These are phyloP conservation scores for Ceratocystiopsis sp. DNA, from an alignment of 2,329 filamentous ascomycete species.

Conservation along the genomic window DNA sequence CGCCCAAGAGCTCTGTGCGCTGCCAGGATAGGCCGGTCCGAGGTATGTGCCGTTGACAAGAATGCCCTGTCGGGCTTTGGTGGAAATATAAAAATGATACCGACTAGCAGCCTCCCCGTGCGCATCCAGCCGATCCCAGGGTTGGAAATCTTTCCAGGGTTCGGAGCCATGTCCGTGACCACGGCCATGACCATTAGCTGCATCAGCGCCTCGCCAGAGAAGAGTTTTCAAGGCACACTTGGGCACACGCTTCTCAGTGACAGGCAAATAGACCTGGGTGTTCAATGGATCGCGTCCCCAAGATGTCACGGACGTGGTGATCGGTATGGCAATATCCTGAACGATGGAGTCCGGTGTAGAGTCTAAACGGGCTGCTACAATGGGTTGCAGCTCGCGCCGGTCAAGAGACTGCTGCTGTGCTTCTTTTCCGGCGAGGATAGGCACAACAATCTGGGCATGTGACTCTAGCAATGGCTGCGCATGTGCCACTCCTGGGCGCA, in stretches of 20 bases:
- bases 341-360: conserved; percentile 50
- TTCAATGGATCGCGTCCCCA: conserved; percentile 62
- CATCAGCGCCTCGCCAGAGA: conserved; percentile 52
- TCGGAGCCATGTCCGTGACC: conserved; percentile 32
- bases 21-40: conserved; percentile 34
- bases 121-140: conserved; percentile 34
- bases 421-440: conserved; percentile 1
- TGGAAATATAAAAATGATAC: conserved; percentile 58
- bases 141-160: conserved; percentile 32
- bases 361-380: conserved; percentile 27
- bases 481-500: no score
- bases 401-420: no score
- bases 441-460: conserved; percentile 6
- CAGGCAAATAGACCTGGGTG: conserved; percentile 47
- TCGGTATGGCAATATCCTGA: conserved; percentile 41
- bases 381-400: no score
- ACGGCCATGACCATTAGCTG: conserved; percentile 22
- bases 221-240: conserved; percentile 68
- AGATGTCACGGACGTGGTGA: conserved; percentile 50
- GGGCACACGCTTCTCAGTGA: conserved; percentile 53
- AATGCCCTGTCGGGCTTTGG: conserved; percentile 61
- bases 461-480: no score
- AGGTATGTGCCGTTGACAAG: conserved; percentile 58
- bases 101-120: conserved; percentile 26
- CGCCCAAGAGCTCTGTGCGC: conserved; percentile 41